Evolutionary conservation across 2,329 filamentous ascomycete species (phyloP).

Genomic region (Aureobasidium mangrovei): DNA sequence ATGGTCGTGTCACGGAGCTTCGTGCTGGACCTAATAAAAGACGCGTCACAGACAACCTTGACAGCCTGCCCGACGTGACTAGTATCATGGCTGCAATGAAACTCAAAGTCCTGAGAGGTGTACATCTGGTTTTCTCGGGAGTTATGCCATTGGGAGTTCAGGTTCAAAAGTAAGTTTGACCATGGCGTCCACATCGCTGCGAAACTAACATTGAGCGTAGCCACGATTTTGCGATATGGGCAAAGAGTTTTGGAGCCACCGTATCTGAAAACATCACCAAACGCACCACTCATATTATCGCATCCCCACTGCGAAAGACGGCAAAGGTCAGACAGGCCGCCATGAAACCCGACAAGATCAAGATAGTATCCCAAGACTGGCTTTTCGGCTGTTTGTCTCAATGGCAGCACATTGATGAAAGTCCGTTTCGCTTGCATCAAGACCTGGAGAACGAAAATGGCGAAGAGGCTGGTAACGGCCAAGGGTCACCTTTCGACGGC

Average conservation of each 20-base stretch:
- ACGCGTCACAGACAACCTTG: slow-evolving; percentile 39
- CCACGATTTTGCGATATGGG: slow-evolving; percentile 82
- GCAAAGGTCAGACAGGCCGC: slow-evolving; percentile 86
- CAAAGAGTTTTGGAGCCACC: slow-evolving; percentile 73
- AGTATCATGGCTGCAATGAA: slow-evolving; percentile 78
- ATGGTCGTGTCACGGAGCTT: slow-evolving; percentile 41
- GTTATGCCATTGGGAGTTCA: slow-evolving; percentile 77
- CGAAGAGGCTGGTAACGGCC: slow-evolving; percentile 54
- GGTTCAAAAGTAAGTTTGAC: slow-evolving; percentile 47
- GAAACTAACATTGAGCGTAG: slow-evolving; percentile 29
- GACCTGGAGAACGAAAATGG: not conserved
- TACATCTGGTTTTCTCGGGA: slow-evolving; percentile 79
- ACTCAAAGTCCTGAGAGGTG: slow-evolving; percentile 60
- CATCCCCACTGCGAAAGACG: slow-evolving; percentile 63
- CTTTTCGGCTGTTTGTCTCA: slow-evolving; percentile 73
- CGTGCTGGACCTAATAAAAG: slow-evolving; percentile 46
- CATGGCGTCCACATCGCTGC: not conserved
- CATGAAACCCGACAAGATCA: slow-evolving; percentile 62
- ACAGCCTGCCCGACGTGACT: slow-evolving; percentile 74
- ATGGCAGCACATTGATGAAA: slow-evolving; percentile 74
- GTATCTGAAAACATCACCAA: slow-evolving; percentile 50
- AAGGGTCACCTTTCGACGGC: slow-evolving; percentile 27
- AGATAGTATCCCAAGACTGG: slow-evolving; percentile 90
- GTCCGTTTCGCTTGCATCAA: slow-evolving; percentile 67
- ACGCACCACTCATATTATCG: slow-evolving; percentile 60